A percentile compares a stretch with the other conserved stretches of the same genome.
phyloP scores from a whole-genome alignment of 371 early-diverging fungal genomes.

The Mortierella sp. region DNA sequence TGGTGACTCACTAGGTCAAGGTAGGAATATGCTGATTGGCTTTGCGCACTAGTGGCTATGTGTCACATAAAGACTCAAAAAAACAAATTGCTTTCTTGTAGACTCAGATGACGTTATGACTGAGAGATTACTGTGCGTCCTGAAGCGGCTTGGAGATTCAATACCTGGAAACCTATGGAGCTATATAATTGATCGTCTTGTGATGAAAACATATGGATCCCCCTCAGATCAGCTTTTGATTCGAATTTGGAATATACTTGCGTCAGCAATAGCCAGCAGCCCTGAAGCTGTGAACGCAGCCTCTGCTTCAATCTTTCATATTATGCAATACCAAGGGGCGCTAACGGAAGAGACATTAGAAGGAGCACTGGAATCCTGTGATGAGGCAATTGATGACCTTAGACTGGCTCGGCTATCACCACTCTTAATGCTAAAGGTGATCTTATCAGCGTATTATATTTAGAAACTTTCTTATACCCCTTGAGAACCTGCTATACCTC shows the following conservation, averaged over 20 bases:
- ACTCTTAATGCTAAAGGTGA: constrained; percentile 32
- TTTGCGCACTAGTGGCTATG: neutral
- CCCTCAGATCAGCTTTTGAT: constrained; percentile 17
- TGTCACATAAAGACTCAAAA: neutral
- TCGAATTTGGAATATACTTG: constrained; percentile 29
- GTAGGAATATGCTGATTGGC: neutral
- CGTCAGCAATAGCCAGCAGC: constrained; percentile 15
- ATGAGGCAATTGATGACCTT: constrained; percentile 42
- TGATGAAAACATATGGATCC: constrained; percentile 25
- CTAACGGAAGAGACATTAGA: constrained; percentile 25
- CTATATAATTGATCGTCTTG: constrained; percentile 3
- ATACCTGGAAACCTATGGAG: constrained; percentile 17
- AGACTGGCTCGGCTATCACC: constrained; percentile 25
- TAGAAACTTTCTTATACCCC: too few species aligned
- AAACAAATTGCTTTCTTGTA: neutral
- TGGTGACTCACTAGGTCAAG: neutral
- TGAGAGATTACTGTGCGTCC: constrained; percentile 13
- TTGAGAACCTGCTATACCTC: too few species aligned
- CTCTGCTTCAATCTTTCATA: neutral
- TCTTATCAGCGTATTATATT: neutral
- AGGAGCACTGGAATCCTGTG: constrained; percentile 27
- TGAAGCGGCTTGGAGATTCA: constrained; percentile 19
- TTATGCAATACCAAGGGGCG: constrained; percentile 30
- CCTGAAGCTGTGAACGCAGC: constrained; percentile 13
- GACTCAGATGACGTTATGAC: neutral